A percentile compares a stretch with the other conserved stretches of the same genome.
Evolutionary conservation across 306 rosid species (phyloP).

Genomic region (Cyclanthera cordifolia): DNA sequence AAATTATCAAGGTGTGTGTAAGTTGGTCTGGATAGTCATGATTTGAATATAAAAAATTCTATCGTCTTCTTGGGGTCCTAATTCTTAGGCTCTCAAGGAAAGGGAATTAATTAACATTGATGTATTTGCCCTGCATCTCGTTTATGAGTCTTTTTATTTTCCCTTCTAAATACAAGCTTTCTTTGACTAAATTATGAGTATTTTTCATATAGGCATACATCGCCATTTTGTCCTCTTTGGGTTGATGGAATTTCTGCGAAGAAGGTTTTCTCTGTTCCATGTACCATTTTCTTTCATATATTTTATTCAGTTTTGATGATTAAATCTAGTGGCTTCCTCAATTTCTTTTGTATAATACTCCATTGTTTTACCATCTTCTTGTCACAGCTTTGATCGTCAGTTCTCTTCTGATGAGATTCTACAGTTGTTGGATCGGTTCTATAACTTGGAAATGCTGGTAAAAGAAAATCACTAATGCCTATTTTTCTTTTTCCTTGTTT

Average conservation of each 20-base stretch:
- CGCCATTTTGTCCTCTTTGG: conserved; percentile 89
- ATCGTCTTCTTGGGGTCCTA: background rate
- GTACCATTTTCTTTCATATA: conserved; percentile 7
- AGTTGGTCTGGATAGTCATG: no score
- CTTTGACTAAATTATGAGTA: background rate
- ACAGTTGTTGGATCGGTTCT: conserved; percentile 86
- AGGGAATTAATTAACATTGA: background rate
- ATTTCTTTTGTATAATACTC: conserved; percentile 9
- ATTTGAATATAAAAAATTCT: no score
- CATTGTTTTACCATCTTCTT: conserved; percentile 14
- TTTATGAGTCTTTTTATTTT: background rate
- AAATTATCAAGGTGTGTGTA: no score
- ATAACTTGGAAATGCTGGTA: conserved; percentile 94
- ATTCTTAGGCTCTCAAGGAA: background rate
- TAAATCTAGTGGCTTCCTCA: conserved; percentile 1
- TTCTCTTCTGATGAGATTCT: conserved; percentile 90
- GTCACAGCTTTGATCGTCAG: conserved; percentile 56
- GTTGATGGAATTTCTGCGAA: conserved; percentile 76
- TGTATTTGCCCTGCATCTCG: background rate
- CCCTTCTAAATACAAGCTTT: background rate
- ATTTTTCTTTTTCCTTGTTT: background rate
- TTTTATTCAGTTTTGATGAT: conserved; percentile 8
- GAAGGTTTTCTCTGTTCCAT: conserved; percentile 43
- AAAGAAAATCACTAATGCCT: background rate
- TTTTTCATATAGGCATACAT: conserved; percentile 53